A percentile compares a stretch with the other conserved stretches of the same genome.
Conservation (phyloP, 2,329 filamentous ascomycete genomes). For the Neonectria magnoliae region DNA sequence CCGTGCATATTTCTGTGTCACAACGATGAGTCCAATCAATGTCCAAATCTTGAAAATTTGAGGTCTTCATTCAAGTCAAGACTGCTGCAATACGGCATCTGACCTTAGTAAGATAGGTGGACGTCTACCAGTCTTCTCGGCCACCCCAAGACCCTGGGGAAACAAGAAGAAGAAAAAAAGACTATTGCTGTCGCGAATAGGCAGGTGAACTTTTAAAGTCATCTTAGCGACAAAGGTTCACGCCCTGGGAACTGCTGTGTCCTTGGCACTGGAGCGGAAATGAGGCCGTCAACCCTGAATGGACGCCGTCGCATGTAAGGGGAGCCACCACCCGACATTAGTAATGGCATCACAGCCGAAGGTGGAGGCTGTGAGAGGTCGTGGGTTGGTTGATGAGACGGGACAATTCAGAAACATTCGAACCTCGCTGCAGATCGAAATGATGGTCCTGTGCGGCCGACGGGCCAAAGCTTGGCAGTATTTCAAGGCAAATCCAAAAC, state of each 20-base stretch:
- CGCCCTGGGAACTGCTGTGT: slow-evolving; percentile 6
- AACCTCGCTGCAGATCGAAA: slow-evolving; percentile 8
- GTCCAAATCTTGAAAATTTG: background rate
- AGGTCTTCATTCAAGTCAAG: background rate
- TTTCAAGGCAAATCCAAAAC: slow-evolving; percentile 4
- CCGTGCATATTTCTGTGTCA: background rate
- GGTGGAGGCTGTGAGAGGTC: background rate
- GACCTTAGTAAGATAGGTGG: background rate
- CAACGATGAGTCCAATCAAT: background rate
- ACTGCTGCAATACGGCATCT: background rate
- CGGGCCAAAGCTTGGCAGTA: slow-evolving; percentile 8
- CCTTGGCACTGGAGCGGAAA: slow-evolving; percentile 3
- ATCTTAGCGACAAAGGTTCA: slow-evolving; percentile 24
- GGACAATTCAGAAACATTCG: background rate
- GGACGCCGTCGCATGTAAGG: slow-evolving; percentile 3
- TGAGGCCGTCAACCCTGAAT: background rate
- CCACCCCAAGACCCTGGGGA: background rate
- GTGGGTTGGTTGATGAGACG: slow-evolving; percentile 3
- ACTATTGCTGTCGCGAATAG: background rate
- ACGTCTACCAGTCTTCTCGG: background rate
- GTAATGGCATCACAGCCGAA: background rate
- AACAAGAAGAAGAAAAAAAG: background rate
- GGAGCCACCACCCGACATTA: background rate
- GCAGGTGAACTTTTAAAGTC: background rate
- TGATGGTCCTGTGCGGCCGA: slow-evolving; percentile 1